These are phyloP conservation scores for Backusella australiensis DNA, from an alignment of 192 early-diverging fungal species.

Conservation along the genomic window DNA sequence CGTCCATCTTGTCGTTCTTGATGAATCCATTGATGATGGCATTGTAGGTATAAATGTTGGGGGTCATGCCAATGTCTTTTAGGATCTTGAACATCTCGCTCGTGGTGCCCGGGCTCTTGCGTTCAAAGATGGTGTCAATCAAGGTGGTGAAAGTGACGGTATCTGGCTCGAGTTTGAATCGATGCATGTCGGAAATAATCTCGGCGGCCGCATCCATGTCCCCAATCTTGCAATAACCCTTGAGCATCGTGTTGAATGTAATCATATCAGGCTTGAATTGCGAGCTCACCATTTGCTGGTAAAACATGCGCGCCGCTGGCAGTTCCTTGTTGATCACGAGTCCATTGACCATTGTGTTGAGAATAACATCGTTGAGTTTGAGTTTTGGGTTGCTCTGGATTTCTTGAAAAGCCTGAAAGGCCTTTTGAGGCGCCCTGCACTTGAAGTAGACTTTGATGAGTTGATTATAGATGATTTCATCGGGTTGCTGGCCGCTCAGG, in stretches of 20 bases:
- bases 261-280: conserved; percentile 27
- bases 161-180: conserved; percentile 21
- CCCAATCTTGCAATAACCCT: conserved; percentile 17
- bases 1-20: conserved; percentile 11
- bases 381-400: conserved; percentile 19
- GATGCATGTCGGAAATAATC: conserved; percentile 26
- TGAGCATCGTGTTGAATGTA: conserved; percentile 36
- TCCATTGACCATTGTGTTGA: conserved; percentile 36
- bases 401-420: conserved; percentile 23
- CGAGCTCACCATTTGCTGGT: conserved; percentile 21
- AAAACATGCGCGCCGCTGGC: conserved; percentile 19
- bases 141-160: conserved; percentile 32
- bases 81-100: conserved; percentile 12
- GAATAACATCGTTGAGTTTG: conserved; percentile 24
- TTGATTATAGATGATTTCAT: conserved; percentile 23
- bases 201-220: conserved; percentile 9
- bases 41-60: conserved; percentile 34
- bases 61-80: conserved; percentile 7
- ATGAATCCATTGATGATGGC: conserved; percentile 34
- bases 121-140: conserved; percentile 23
- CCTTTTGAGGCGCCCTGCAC: conserved; percentile 1
- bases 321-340: conserved; percentile 31
- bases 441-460: conserved; percentile 35
- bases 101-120: background rate
- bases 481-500: conserved; percentile 8